These are phyloP conservation scores for Colletotrichum tanaceti DNA, from an alignment of 2,329 filamentous ascomycete genomes.

Conservation along the genomic window DNA sequence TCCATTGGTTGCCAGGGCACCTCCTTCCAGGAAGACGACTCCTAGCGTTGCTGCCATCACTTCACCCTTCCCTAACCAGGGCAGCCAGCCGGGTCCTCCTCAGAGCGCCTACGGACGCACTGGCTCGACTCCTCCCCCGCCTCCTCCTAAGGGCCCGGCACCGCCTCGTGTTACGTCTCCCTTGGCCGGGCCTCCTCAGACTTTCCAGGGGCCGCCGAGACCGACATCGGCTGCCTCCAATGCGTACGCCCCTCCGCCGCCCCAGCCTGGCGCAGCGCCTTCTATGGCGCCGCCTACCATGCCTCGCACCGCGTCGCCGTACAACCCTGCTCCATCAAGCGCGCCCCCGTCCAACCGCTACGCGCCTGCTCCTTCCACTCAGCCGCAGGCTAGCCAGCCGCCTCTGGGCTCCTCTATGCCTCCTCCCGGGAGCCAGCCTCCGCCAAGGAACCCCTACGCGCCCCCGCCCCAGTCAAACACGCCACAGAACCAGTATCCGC, in stretches of 20 bases:
- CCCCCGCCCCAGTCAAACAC: conserved; percentile 60
- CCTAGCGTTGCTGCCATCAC: conserved; percentile 76
- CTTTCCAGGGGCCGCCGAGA: conserved; percentile 57
- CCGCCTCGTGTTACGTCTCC: conserved; percentile 80
- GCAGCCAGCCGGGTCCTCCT: conserved; percentile 63
- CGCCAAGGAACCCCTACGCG: conserved; percentile 55
- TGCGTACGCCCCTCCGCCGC: conserved; percentile 72
- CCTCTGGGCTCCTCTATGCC: conserved; percentile 52
- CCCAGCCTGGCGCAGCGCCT: conserved; percentile 47
- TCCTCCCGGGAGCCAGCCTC: conserved; percentile 58
- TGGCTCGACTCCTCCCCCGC: conserved; percentile 78
- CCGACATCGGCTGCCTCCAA: conserved; percentile 69
- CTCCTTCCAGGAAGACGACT: conserved; percentile 79
- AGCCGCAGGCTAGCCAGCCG: conserved; percentile 61
- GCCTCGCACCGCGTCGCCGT: conserved; percentile 84
- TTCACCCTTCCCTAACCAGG: conserved; percentile 80
- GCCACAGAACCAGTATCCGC: conserved; percentile 70
- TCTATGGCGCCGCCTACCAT: conserved; percentile 61
- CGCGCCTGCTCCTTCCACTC: conserved; percentile 72
- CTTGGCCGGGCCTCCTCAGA: conserved; percentile 65
- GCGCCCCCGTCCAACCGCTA: conserved; percentile 81
- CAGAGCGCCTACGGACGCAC: conserved; percentile 70
- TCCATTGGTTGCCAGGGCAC: conserved; percentile 81
- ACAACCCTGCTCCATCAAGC: conserved; percentile 80
- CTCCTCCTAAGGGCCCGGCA: conserved; percentile 83